Conservation (phyloP, 768 basidiomycete species). For the Hericium alpestre region DNA sequence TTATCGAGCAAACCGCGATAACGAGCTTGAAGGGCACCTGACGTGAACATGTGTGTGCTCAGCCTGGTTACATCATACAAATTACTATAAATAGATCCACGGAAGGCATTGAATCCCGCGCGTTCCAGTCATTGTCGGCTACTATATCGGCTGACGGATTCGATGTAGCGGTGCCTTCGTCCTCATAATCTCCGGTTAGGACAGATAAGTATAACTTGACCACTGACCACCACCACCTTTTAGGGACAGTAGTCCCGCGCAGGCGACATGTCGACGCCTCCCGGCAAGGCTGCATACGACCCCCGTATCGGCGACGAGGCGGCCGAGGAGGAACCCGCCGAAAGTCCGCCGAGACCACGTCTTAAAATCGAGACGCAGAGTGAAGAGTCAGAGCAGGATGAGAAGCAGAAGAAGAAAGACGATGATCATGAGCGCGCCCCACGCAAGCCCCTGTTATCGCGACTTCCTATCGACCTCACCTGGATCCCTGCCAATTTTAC, state of each 20-base stretch:
- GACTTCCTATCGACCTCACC: slow-evolving; percentile 23
- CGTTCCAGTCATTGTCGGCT: too few species aligned
- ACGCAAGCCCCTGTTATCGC: neutral
- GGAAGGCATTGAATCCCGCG: too few species aligned
- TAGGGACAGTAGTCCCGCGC: neutral
- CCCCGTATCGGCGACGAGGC: slow-evolving; percentile 22
- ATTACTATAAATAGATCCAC: too few species aligned
- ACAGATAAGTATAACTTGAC: too few species aligned
- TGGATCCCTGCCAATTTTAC: slow-evolving; percentile 54
- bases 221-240: neutral
- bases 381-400: neutral
- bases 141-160: too few species aligned
- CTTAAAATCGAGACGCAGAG: neutral
- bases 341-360: neutral
- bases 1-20: too few species aligned
- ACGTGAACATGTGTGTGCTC: too few species aligned
- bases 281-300: slow-evolving; percentile 8
- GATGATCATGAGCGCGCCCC: neutral
- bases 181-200: too few species aligned
- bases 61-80: too few species aligned
- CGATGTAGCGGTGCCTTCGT: too few species aligned
- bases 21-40: too few species aligned
- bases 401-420: neutral
- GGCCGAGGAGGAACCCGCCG: slow-evolving; percentile 3
- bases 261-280: neutral